A percentile compares a stretch with the other conserved stretches of the same genome.
These are phyloP conservation scores for Scedosporium minutisporum DNA, from an alignment of 2,329 filamentous ascomycete species.

Conservation along the genomic window DNA sequence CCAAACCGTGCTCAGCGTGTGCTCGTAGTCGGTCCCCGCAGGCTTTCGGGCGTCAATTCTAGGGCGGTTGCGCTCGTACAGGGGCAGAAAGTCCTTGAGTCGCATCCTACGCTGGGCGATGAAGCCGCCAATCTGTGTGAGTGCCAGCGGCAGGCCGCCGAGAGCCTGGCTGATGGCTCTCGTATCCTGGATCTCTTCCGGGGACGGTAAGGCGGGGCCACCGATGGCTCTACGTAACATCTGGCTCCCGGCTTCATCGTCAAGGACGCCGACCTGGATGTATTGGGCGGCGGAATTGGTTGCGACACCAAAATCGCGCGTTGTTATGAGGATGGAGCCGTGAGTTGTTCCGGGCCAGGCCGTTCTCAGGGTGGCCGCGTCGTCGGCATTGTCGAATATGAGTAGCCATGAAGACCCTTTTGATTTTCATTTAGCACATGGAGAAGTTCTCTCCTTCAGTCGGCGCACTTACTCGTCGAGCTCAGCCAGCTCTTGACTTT, in stretches of 20 bases:
- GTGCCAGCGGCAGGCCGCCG: conserved; percentile 11
- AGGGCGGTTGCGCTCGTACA: conserved; percentile 17
- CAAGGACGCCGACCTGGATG: neutral
- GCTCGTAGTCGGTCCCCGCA: conserved; percentile 15
- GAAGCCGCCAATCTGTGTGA: conserved; percentile 20
- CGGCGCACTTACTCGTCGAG: conserved; percentile 7
- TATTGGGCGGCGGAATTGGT: conserved; percentile 1
- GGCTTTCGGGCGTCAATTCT: conserved; percentile 16
- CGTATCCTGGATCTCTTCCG: conserved; percentile 7
- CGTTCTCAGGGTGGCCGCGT: conserved; percentile 14
- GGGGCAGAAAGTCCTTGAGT: conserved; percentile 17
- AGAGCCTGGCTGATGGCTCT: conserved; percentile 11
- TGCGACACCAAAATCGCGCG: conserved; percentile 12
- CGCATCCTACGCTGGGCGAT: conserved; percentile 15
- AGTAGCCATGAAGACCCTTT: conserved; percentile 12
- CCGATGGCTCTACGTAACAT: neutral
- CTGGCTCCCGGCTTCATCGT: neutral
- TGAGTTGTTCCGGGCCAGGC: conserved; percentile 15
- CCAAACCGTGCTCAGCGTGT: conserved; percentile 20
- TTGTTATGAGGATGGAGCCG: conserved; percentile 17
- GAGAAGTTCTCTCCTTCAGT: neutral
- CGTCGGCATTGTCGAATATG: conserved; percentile 21
- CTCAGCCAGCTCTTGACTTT: conserved; percentile 19
- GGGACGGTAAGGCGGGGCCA: neutral
- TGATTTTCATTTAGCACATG: neutral